phyloP scores from a whole-genome alignment of 2,329 filamentous ascomycete species.

The Aspergillus proliferans region DNA sequence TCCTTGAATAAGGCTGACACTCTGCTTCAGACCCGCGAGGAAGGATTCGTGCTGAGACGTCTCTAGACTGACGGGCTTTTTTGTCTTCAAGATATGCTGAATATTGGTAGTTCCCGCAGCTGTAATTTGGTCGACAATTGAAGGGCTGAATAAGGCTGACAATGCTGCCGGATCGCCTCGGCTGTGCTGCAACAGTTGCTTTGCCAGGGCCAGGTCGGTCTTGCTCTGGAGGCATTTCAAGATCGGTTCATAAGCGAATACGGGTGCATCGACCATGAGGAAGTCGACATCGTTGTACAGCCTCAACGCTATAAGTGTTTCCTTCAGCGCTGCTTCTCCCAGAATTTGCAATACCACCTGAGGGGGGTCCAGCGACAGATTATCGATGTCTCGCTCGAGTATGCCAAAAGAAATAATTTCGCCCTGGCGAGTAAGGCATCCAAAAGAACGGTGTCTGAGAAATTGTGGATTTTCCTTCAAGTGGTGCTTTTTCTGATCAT shows the following conservation, averaged over 20 bases:
- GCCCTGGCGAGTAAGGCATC: slow-evolving; percentile 50
- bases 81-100: slow-evolving; percentile 22
- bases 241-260: slow-evolving; percentile 65
- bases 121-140: slow-evolving; percentile 13
- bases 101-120: slow-evolving; percentile 21
- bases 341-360: slow-evolving; percentile 49
- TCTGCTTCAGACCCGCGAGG: slow-evolving; percentile 46
- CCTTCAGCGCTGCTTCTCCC: slow-evolving; percentile 41
- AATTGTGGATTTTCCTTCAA: slow-evolving; percentile 45
- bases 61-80: slow-evolving; percentile 39
- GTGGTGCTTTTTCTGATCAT: slow-evolving; percentile 37
- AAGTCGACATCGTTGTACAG: slow-evolving; percentile 39
- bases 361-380: slow-evolving; percentile 40
- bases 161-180: slow-evolving; percentile 6
- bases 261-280: slow-evolving; percentile 56
- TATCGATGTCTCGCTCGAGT: slow-evolving; percentile 47
- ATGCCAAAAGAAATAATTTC: slow-evolving; percentile 56
- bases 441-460: slow-evolving; percentile 56
- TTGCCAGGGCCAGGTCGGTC: slow-evolving; percentile 50
- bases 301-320: slow-evolving; percentile 44
- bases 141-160: slow-evolving; percentile 7
- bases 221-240: slow-evolving; percentile 54
- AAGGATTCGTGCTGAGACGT: slow-evolving; percentile 54
- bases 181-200: slow-evolving; percentile 44
- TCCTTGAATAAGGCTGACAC: slow-evolving; percentile 61